Conservation (phyloP, 2,329 filamentous ascomycete genomes). For the Chaetothyriales sp. region DNA sequence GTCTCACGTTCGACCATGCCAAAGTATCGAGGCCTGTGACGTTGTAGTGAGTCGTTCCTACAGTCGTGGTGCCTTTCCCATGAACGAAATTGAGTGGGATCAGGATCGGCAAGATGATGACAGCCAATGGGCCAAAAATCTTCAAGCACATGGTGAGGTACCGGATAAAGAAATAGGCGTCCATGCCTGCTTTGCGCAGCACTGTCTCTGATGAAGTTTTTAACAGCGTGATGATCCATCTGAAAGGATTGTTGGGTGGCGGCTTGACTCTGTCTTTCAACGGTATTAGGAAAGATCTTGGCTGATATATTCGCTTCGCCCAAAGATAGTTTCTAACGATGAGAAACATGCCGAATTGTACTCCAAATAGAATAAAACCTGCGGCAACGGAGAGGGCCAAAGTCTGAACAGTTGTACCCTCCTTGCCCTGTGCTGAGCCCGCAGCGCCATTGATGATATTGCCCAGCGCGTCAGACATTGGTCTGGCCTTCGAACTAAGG, state of each 20-base stretch:
- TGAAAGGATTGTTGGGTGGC: slow-evolving; percentile 18
- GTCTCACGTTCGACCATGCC: slow-evolving; percentile 22
- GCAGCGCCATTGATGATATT: slow-evolving; percentile 19
- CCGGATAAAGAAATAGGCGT: slow-evolving; percentile 21
- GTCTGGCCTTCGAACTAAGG: not conserved
- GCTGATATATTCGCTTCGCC: slow-evolving; percentile 19
- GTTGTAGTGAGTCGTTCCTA: slow-evolving; percentile 16
- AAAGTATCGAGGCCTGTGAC: slow-evolving; percentile 22
- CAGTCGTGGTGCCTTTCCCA: slow-evolving; percentile 16
- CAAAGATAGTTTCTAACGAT: slow-evolving; percentile 19
- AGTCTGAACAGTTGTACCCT: slow-evolving; percentile 20
- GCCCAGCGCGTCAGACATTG: slow-evolving; percentile 7
- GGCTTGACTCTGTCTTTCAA: slow-evolving; percentile 19
- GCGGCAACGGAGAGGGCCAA: slow-evolving; percentile 20
- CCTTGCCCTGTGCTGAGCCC: slow-evolving; percentile 19
- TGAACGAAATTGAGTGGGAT: slow-evolving; percentile 21
- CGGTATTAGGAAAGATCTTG: slow-evolving; percentile 20
- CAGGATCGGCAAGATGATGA: slow-evolving; percentile 20
- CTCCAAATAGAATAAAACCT: slow-evolving; percentile 19
- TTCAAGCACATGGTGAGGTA: slow-evolving; percentile 19
- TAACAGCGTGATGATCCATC: slow-evolving; percentile 19
- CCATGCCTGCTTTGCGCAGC: slow-evolving; percentile 17
- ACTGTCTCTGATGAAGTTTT: slow-evolving; percentile 15
- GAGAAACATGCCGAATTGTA: slow-evolving; percentile 18
- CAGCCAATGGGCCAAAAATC: slow-evolving; percentile 20